A percentile compares a stretch with the other conserved stretches of the same genome.
Conservation (phyloP, 371 early-diverging fungal genomes). For the Fennellomyces sp. region DNA sequence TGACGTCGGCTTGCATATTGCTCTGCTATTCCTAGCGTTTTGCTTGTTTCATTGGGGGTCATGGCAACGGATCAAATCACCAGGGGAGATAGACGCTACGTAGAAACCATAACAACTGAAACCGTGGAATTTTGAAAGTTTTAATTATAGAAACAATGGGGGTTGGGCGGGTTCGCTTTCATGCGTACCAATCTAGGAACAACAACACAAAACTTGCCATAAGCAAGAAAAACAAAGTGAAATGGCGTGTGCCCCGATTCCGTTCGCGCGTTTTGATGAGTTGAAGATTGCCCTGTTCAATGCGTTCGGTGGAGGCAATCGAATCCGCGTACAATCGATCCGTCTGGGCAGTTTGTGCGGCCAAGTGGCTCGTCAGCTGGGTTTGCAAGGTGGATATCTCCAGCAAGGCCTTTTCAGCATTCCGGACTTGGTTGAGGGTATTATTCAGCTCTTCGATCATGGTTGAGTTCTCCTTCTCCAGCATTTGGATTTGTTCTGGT, state of each 20-base stretch:
- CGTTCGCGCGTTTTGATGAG: constrained; percentile 57
- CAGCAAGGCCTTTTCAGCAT: constrained; percentile 66
- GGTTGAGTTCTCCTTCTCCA: constrained; percentile 63
- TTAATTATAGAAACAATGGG: no score
- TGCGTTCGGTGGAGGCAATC: constrained; percentile 58
- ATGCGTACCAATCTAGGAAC: constrained; percentile 79
- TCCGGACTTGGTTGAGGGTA: constrained; percentile 63
- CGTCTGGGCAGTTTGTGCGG: constrained; percentile 67
- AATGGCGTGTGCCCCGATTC: constrained; percentile 63
- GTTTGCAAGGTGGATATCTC: constrained; percentile 72
- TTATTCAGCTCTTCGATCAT: constrained; percentile 65
- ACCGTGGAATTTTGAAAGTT: no score
- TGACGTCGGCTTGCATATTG: no score
- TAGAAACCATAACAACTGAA: no score
- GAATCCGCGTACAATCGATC: constrained; percentile 72
- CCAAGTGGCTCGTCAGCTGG: constrained; percentile 66
- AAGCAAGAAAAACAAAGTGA: constrained; percentile 64
- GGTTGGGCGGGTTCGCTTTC: no score
- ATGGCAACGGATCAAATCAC: no score
- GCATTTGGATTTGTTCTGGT: constrained; percentile 58
- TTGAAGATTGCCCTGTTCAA: constrained; percentile 63
- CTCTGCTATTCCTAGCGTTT: no score
- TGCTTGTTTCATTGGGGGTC: no score
- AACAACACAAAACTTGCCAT: constrained; percentile 66
- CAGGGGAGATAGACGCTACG: no score